Evolutionary conservation across 345 rosid species (phyloP).

Genomic region (Balakata baccata): DNA sequence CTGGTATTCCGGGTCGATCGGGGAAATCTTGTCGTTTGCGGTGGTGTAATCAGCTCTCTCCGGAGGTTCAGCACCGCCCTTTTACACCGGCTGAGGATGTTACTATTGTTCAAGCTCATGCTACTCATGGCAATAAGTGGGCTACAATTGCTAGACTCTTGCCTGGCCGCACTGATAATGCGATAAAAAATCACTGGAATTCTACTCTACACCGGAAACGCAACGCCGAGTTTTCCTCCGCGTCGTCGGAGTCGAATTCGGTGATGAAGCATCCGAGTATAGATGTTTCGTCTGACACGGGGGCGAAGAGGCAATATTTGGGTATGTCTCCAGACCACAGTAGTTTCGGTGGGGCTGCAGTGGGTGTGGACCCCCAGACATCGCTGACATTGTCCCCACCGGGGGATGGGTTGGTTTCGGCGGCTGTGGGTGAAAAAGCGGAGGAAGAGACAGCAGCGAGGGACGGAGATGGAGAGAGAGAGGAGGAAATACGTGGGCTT

Average conservation of each 20-base stretch:
- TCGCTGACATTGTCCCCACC: conserved; percentile 49
- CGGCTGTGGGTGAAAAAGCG: conserved; percentile 3
- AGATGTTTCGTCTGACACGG: conserved; percentile 24
- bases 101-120: conserved; percentile 45
- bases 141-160: conserved; percentile 60
- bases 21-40: conserved; percentile 68
- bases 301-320: conserved; percentile 34
- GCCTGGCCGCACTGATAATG: conserved; percentile 69
- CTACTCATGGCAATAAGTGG: conserved; percentile 62
- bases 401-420: conserved; percentile 23
- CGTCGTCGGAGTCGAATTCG: conserved; percentile 37
- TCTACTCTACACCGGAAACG: conserved; percentile 48
- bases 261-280: conserved; percentile 20
- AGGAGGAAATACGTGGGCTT: conserved; percentile 1
- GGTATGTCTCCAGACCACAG: conserved; percentile 17
- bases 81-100: conserved; percentile 58
- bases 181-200: conserved; percentile 70
- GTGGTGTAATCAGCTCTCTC: conserved; percentile 76
- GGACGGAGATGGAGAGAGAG: neutral
- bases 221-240: conserved; percentile 22
- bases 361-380: conserved; percentile 31
- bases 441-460: conserved; percentile 7
- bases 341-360: conserved; percentile 9
- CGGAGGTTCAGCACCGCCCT: conserved; percentile 60
- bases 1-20: conserved; percentile 54